These are phyloP conservation scores for Chondrostereum purpureum DNA, from an alignment of 1,284 basidiomycete species.

Conservation along the genomic window DNA sequence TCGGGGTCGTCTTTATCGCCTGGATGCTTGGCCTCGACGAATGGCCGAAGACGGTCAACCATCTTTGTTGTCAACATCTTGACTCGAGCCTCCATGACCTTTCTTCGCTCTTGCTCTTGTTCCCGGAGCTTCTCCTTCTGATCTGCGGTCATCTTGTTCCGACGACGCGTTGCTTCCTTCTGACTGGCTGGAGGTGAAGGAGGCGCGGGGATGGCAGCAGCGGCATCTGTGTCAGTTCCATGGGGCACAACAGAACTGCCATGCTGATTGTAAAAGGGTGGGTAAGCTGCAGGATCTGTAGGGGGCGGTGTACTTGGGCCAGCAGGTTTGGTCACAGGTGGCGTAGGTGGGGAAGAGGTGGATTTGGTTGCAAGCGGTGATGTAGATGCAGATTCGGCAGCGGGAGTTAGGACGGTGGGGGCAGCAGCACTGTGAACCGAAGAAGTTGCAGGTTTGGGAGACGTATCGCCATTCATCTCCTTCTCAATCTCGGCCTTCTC, in stretches of 20 bases:
- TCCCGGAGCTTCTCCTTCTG: slow-evolving; percentile 79
- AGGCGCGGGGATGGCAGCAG: slow-evolving; percentile 6
- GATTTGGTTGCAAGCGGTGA: slow-evolving; percentile 2
- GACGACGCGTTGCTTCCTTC: slow-evolving; percentile 51
- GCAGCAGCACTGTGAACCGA: slow-evolving; percentile 10
- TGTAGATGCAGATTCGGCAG: slow-evolving; percentile 9
- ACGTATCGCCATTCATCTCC: slow-evolving; percentile 45
- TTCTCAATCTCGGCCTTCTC: slow-evolving; percentile 85
- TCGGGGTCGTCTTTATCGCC: slow-evolving; percentile 85
- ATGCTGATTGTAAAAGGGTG: not conserved
- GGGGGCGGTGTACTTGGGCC: slow-evolving; percentile 7
- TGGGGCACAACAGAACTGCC: not conserved
- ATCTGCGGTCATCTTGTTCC: slow-evolving; percentile 69
- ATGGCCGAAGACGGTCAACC: slow-evolving; percentile 77
- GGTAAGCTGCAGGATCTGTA: slow-evolving; percentile 1
- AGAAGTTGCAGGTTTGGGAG: slow-evolving; percentile 13
- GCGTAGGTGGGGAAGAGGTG: slow-evolving; percentile 6
- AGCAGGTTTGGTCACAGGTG: slow-evolving; percentile 3
- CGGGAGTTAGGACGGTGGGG: slow-evolving; percentile 10
- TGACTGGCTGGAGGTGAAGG: slow-evolving; percentile 11
- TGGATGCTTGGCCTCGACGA: slow-evolving; percentile 84
- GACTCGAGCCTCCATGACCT: slow-evolving; percentile 75
- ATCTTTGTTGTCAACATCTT: slow-evolving; percentile 71
- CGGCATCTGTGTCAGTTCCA: slow-evolving; percentile 1
- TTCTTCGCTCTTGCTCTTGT: slow-evolving; percentile 73